These are phyloP conservation scores for Secale cereale DNA, from an alignment of 176 grass and related monocot genomes.

Conservation along the genomic window DNA sequence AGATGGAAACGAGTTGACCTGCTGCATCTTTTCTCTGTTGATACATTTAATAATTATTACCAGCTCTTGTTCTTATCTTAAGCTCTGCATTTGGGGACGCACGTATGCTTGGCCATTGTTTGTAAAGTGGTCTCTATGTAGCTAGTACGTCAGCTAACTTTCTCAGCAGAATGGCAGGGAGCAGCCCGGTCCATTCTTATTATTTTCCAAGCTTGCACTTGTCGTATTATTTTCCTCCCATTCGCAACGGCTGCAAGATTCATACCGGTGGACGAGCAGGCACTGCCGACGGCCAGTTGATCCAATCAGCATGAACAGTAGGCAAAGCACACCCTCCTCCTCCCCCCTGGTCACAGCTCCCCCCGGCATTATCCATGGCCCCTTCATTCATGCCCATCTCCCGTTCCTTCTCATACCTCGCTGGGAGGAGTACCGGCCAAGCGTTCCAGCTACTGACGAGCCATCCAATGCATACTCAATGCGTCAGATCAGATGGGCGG, in stretches of 20 bases:
- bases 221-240: not conserved
- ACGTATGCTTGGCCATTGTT: not conserved
- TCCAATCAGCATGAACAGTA: not conserved
- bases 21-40: not conserved
- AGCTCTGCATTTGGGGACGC: not conserved
- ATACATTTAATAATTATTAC: not conserved
- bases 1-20: constrained; percentile 1
- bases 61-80: not conserved
- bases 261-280: not conserved
- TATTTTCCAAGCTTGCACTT: not conserved
- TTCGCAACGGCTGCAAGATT: not conserved
- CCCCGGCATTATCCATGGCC: not conserved
- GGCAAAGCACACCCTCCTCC: not conserved
- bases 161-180: not conserved
- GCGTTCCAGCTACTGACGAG: not conserved
- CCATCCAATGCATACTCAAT: not conserved
- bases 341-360: not conserved
- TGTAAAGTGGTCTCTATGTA: not conserved
- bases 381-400: not conserved
- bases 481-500: not conserved
- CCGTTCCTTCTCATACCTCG: not conserved
- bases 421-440: not conserved
- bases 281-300: not conserved
- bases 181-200: not conserved
- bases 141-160: not conserved